These are phyloP conservation scores for Phytophthora syringae DNA, from an alignment of 352 stramenopile species.

Conservation along the genomic window DNA sequence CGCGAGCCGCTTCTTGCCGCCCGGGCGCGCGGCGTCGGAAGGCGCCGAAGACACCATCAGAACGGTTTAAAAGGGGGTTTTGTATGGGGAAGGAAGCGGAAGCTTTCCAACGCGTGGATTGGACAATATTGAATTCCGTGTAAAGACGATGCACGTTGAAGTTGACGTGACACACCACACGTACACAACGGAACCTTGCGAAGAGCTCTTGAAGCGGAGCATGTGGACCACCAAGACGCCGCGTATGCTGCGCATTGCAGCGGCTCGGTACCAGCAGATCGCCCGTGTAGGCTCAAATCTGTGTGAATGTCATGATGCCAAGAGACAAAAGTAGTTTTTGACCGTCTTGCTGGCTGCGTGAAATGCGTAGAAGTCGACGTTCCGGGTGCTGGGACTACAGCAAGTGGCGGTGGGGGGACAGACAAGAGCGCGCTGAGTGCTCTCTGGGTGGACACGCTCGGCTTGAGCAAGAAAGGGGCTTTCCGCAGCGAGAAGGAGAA, in stretches of 20 bases:
- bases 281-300: slow-evolving; percentile 16
- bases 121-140: not conserved
- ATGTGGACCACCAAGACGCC: slow-evolving; percentile 20
- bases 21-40: not conserved
- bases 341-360: not conserved
- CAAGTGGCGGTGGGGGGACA: slow-evolving; percentile 94
- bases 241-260: slow-evolving; percentile 6
- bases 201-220: not conserved
- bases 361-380: slow-evolving; percentile 65
- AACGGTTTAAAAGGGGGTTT: no score
- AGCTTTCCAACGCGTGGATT: not conserved
- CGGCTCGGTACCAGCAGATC: slow-evolving; percentile 18
- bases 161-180: not conserved
- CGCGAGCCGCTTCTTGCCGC: slow-evolving; percentile 25
- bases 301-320: no score
- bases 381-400: slow-evolving; percentile 96
- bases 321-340: not conserved
- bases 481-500: slow-evolving; percentile 94
- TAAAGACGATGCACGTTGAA: not conserved
- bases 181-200: not conserved
- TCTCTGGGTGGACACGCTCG: slow-evolving; percentile 88
- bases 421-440: slow-evolving; percentile 90
- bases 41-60: slow-evolving; percentile 7
- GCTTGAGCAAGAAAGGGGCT: slow-evolving; percentile 67
- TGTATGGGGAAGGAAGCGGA: no score